Evolutionary conservation across 1,284 basidiomycete genomes (phyloP).

Genomic region (Thelephora terrestris): DNA sequence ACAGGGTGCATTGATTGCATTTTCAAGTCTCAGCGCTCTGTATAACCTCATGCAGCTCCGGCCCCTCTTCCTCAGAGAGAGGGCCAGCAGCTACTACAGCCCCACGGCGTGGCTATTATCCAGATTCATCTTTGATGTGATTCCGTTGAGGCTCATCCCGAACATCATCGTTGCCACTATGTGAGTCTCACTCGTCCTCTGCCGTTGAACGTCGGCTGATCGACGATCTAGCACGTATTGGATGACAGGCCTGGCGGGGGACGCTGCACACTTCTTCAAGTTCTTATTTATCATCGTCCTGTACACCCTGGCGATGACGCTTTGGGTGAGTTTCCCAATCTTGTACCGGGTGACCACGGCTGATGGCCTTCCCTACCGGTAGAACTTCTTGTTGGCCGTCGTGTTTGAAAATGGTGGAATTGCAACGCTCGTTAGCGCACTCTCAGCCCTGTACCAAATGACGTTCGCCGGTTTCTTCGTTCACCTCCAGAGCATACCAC

Average conservation of each 20-base stretch:
- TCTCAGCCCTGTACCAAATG: slow-evolving; percentile 74
- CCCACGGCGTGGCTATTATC: slow-evolving; percentile 84
- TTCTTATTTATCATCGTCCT: slow-evolving; percentile 27
- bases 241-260: slow-evolving; percentile 78
- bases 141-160: slow-evolving; percentile 77
- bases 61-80: slow-evolving; percentile 78
- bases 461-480: slow-evolving; percentile 84
- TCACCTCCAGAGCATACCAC: slow-evolving; percentile 69
- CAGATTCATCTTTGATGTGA: slow-evolving; percentile 73
- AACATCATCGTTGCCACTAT: slow-evolving; percentile 76
- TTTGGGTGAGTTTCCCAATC: slow-evolving; percentile 51
- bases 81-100: slow-evolving; percentile 74
- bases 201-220: slow-evolving; percentile 1
- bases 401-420: slow-evolving; percentile 78
- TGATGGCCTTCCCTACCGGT: slow-evolving; percentile 3
- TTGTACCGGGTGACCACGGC: not conserved
- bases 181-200: slow-evolving; percentile 29
- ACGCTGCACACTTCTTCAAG: slow-evolving; percentile 28
- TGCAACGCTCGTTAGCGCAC: slow-evolving; percentile 74
- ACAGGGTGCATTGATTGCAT: slow-evolving; percentile 77
- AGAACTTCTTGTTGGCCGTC: slow-evolving; percentile 84
- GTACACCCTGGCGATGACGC: slow-evolving; percentile 73
- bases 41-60: slow-evolving; percentile 78
- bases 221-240: slow-evolving; percentile 58
- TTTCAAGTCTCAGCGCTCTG: slow-evolving; percentile 79